Evolutionary conservation across 345 rosid genomes (phyloP).

Genomic region (Brassica juncea): DNA sequence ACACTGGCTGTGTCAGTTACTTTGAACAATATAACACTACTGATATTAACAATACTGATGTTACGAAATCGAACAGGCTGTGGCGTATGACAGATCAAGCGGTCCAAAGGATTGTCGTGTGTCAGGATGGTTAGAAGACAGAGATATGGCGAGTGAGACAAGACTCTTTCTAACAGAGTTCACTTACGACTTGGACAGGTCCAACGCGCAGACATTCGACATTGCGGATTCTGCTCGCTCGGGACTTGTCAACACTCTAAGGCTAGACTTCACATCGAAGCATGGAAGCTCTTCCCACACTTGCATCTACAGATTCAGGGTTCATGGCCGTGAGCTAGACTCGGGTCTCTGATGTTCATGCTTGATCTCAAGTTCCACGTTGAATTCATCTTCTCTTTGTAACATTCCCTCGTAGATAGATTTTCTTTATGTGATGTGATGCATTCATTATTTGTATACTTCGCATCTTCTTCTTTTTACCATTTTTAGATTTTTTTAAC

Average conservation of each 20-base stretch:
- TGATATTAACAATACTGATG: no score
- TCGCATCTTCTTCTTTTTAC: neutral
- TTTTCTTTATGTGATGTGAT: neutral
- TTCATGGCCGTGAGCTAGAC: slow-evolving; percentile 79
- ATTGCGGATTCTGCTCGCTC: slow-evolving; percentile 49
- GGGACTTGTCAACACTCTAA: slow-evolving; percentile 61
- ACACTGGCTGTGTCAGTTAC: neutral
- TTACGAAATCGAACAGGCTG: slow-evolving; percentile 53
- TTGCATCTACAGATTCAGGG: slow-evolving; percentile 90
- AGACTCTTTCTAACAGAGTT: slow-evolving; percentile 69
- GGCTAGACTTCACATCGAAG: slow-evolving; percentile 76
- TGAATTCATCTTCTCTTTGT: slow-evolving; percentile 13
- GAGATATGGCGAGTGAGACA: slow-evolving; percentile 38
- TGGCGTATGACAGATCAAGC: slow-evolving; percentile 87
- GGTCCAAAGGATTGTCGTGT: slow-evolving; percentile 90
- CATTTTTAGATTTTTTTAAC: neutral
- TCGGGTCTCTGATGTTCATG: slow-evolving; percentile 35
- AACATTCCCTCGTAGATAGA: slow-evolving; percentile 20
- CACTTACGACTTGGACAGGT: slow-evolving; percentile 80
- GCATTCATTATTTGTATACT: slow-evolving; percentile 1
- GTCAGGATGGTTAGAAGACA: slow-evolving; percentile 78
- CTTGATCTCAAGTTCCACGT: slow-evolving; percentile 25
- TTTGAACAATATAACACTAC: neutral
- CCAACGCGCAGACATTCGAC: slow-evolving; percentile 78
- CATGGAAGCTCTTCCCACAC: slow-evolving; percentile 80